A percentile compares a stretch with the other conserved stretches of the same genome.
phyloP scores from a whole-genome alignment of 163 green algal species.

The Trebouxiophyceae sp. region DNA sequence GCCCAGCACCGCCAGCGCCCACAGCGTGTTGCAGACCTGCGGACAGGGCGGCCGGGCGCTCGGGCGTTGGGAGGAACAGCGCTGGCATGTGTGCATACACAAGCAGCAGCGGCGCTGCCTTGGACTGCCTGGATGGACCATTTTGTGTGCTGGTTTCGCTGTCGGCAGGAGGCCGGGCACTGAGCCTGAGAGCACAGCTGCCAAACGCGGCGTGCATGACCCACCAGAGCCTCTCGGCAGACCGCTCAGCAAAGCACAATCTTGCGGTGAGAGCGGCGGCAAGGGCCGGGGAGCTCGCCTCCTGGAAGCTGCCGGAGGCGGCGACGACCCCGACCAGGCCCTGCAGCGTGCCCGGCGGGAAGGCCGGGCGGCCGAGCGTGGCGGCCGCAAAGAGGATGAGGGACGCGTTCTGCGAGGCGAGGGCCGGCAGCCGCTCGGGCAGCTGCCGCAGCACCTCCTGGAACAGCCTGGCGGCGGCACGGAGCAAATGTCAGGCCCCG shows the following conservation, averaged over 20 bases:
- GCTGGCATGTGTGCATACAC: not conserved
- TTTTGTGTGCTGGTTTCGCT: not conserved
- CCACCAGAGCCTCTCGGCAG: no score
- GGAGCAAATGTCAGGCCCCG: no score
- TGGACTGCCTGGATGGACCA: not conserved
- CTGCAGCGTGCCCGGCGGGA: not conserved
- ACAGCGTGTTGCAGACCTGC: not conserved
- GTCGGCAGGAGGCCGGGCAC: no score
- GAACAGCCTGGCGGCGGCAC: slow-evolving; percentile 1
- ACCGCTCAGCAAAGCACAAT: no score
- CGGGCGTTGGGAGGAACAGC: not conserved
- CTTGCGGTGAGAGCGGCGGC: not conserved
- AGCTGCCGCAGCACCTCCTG: not conserved
- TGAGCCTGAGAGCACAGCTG: no score
- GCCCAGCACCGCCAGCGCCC: not conserved
- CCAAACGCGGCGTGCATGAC: no score
- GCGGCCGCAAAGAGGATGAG: not conserved
- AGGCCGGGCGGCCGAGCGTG: not conserved
- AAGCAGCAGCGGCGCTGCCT: not conserved
- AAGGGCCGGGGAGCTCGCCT: not conserved
- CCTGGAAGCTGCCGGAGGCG: not conserved
- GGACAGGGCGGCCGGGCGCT: not conserved
- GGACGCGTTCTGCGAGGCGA: not conserved
- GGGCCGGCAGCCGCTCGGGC: not conserved
- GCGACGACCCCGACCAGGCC: not conserved